A percentile compares a stretch with the other conserved stretches of the same genome.
These are phyloP conservation scores for Pleurotus ostreatus DNA, from an alignment of 768 basidiomycete species.

Conservation along the genomic window DNA sequence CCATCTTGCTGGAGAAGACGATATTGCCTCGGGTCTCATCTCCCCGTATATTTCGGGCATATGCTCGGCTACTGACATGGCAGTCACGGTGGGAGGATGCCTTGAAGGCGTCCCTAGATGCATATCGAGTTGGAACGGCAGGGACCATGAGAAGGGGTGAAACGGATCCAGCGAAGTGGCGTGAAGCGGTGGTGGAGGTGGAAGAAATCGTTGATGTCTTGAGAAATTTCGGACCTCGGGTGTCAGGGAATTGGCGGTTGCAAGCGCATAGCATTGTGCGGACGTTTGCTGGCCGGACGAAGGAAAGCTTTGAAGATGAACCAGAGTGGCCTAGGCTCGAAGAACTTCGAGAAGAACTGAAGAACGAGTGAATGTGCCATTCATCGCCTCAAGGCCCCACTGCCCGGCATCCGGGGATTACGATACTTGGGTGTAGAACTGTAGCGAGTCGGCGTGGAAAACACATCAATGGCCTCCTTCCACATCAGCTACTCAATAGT, in stretches of 20 bases:
- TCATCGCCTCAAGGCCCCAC: too few species aligned
- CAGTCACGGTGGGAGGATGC: conserved; percentile 71
- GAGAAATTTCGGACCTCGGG: conserved; percentile 76
- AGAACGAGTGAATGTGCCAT: too few species aligned
- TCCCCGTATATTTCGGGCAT: conserved; percentile 75
- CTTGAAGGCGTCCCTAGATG: conserved; percentile 79
- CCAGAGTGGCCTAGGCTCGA: conserved; percentile 73
- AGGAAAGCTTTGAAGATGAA: conserved; percentile 79
- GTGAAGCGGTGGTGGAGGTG: conserved; percentile 73
- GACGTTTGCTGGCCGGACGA: conserved; percentile 84
- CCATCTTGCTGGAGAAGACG: conserved; percentile 67
- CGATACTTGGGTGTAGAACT: too few species aligned
- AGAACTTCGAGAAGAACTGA: conserved; percentile 61
- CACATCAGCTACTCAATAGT: background rate
- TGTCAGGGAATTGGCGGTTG: conserved; percentile 69
- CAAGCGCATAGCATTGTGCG: conserved; percentile 85
- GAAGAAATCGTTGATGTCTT: conserved; percentile 82
- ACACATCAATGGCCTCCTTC: background rate
- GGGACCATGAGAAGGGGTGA: conserved; percentile 62
- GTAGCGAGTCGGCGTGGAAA: background rate
- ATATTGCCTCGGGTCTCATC: conserved; percentile 83
- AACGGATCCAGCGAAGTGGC: conserved; percentile 64
- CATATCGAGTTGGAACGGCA: conserved; percentile 71
- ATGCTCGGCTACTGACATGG: conserved; percentile 78
- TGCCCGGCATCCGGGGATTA: too few species aligned